Base-by-base conservation (phyloP, 805 yeast species). In the Candida succiphila region DNA sequence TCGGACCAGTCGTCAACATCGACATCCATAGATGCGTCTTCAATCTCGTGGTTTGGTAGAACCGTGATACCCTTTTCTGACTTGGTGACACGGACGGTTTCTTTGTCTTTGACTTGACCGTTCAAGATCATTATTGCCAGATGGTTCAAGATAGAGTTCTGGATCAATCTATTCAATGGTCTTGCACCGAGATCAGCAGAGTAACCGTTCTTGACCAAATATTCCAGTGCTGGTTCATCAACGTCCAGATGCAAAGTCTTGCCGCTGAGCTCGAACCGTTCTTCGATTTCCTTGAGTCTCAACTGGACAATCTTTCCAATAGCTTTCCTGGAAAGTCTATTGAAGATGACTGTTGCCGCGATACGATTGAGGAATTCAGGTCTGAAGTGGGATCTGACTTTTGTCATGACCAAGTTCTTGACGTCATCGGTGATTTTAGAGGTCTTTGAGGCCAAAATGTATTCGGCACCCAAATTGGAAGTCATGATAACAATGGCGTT, bases 311-410 rank as follows among this genome's bases (percentile, higher is more conserved):
- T 92, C 75, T 84, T 85, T 46, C 85, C 73, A 44, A 92, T 92
- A 2, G 96, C 94, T 57, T 81, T 80, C 67, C 78, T 81, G 14
- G 96, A 84, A 43, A 92, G 69, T 46, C 95, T 75, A 70, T 92
- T 92, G 73, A 92, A 92, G 17, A 92, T 81, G 21, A 89, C 86
- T 45, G 85, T 88, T 7, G 94, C 84, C 2, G 95, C 80, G 43
- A 92, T 89, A 67, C 98, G 83, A 70, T 92, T 92, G 49, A 92
- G 68, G 65, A 92, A 92, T 61, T 92, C 98, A 5, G 98, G 98
- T 57, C 97, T 76, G 75, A 92, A 92, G 57, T 92, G 97, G 5
- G 69, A 69, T 46, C 81, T 74, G 8, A 92, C 95, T 1, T 89
- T 69, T 23, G 66, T 69, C 92, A 89, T 78, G 9, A 92, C 97